These are phyloP conservation scores for Saccharomyces eubayanus DNA, from an alignment of 805 yeast species.

Conservation along the genomic window DNA sequence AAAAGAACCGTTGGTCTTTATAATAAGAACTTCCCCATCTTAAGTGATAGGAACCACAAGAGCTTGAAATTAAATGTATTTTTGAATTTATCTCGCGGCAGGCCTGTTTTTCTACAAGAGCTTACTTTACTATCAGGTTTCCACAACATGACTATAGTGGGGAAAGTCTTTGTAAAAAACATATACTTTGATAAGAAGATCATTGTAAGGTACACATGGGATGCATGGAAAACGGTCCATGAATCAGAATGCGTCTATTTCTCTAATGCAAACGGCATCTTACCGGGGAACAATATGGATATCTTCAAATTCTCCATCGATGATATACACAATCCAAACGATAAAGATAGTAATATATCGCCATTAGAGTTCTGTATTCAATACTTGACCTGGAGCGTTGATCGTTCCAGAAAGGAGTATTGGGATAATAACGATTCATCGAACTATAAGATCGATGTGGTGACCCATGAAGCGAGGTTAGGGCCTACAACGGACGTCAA, in stretches of 20 bases:
- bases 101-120: conserved; percentile 16
- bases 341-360: conserved; percentile 4
- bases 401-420: conserved; percentile 11
- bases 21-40: conserved; percentile 22
- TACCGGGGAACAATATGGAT: conserved; percentile 22
- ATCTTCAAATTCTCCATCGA: conserved; percentile 24
- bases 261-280: conserved; percentile 16
- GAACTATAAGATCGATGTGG: conserved; percentile 20
- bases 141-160: conserved; percentile 36
- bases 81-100: conserved; percentile 14
- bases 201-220: conserved; percentile 63
- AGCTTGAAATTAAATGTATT: conserved; percentile 23
- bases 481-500: neutral
- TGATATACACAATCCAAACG: conserved; percentile 6
- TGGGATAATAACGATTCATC: conserved; percentile 28
- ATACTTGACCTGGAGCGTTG: conserved; percentile 18
- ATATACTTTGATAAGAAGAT: conserved; percentile 60
- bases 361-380: conserved; percentile 24
- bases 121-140: conserved; percentile 9
- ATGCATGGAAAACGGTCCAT: conserved; percentile 63
- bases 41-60: conserved; percentile 18
- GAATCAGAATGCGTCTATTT: conserved; percentile 24
- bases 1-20: conserved; percentile 17
- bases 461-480: neutral
- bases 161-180: conserved; percentile 74